phyloP scores from a whole-genome alignment of 2,329 filamentous ascomycete genomes.

The Cadophora gregata region DNA sequence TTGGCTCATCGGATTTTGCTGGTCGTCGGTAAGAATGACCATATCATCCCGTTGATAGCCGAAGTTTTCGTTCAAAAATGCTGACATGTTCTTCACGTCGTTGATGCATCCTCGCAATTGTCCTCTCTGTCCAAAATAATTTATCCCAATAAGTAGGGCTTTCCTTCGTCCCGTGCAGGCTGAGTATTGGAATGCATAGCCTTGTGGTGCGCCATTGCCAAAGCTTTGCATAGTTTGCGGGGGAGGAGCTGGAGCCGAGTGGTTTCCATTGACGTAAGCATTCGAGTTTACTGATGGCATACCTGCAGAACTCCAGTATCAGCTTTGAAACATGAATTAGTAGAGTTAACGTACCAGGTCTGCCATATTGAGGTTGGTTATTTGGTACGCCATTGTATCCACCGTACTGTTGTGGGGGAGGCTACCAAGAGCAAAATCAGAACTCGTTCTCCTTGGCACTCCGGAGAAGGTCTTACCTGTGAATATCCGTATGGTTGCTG shows the following conservation, averaged over 20 bases:
- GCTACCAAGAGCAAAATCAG: constrained; percentile 32
- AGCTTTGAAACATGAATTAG: constrained; percentile 12
- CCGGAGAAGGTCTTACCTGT: constrained; percentile 35
- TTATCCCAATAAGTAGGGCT: constrained; percentile 91
- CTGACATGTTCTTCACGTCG: constrained; percentile 96
- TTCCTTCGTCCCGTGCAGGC: constrained; percentile 88
- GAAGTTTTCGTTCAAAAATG: constrained; percentile 86
- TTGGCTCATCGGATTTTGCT: constrained; percentile 96
- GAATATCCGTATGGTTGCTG: constrained; percentile 47
- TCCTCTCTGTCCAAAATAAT: constrained; percentile 92
- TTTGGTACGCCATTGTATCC: constrained; percentile 46
- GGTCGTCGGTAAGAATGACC: constrained; percentile 95
- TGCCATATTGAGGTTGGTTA: constrained; percentile 53
- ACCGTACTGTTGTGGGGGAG: constrained; percentile 56
- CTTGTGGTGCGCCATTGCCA: constrained; percentile 78
- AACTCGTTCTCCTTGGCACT: not conserved
- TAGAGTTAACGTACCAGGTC: constrained; percentile 50
- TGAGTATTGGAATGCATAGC: constrained; percentile 89
- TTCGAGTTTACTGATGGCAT: constrained; percentile 55
- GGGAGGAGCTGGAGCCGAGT: constrained; percentile 58
- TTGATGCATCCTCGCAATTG: constrained; percentile 95
- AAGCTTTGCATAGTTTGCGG: constrained; percentile 74
- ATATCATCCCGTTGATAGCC: constrained; percentile 95
- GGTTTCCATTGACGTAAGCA: constrained; percentile 61
- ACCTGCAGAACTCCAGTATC: constrained; percentile 38